A percentile compares a stretch with the other conserved stretches of the same genome.
These are phyloP conservation scores for Vanrija humicola DNA, from an alignment of 1,284 basidiomycete species.

Conservation along the genomic window DNA sequence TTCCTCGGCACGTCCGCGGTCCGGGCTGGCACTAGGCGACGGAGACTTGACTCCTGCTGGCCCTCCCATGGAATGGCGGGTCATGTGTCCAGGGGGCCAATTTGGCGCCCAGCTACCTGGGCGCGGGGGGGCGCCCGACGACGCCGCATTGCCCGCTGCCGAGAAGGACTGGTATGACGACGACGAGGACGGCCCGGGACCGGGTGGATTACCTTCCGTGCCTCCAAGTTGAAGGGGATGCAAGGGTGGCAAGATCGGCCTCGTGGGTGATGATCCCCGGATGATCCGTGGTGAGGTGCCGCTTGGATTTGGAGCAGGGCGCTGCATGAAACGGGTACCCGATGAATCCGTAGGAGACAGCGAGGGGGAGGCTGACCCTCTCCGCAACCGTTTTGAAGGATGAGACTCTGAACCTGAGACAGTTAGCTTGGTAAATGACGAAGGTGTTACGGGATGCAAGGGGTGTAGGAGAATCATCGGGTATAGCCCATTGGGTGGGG, in stretches of 20 bases:
- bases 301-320: background rate
- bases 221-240: constrained; percentile 6
- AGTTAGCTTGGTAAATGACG: constrained; percentile 2
- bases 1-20: constrained; percentile 1
- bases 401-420: constrained; percentile 4
- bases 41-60: constrained; percentile 11
- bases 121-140: background rate
- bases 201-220: too few relatives aligned
- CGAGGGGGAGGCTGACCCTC: constrained; percentile 6
- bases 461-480: too few relatives aligned
- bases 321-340: background rate
- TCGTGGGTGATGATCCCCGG: constrained; percentile 11
- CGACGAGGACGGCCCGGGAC: background rate
- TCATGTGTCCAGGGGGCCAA: constrained; percentile 11
- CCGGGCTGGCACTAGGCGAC: constrained; percentile 11
- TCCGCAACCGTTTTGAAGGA: constrained; percentile 8
- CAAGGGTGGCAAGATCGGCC: constrained; percentile 12
- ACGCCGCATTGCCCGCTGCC: constrained; percentile 1
- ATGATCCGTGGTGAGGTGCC: constrained; percentile 14
- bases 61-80: constrained; percentile 10
- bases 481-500: too few relatives aligned
- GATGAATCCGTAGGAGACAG: background rate
- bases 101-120: constrained; percentile 8
- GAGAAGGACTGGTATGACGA: constrained; percentile 11
- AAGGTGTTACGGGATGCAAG: background rate